Evolutionary conservation across 495 filamentous ascomycete species (phyloP).

Genomic region (Extremus antarcticus): DNA sequence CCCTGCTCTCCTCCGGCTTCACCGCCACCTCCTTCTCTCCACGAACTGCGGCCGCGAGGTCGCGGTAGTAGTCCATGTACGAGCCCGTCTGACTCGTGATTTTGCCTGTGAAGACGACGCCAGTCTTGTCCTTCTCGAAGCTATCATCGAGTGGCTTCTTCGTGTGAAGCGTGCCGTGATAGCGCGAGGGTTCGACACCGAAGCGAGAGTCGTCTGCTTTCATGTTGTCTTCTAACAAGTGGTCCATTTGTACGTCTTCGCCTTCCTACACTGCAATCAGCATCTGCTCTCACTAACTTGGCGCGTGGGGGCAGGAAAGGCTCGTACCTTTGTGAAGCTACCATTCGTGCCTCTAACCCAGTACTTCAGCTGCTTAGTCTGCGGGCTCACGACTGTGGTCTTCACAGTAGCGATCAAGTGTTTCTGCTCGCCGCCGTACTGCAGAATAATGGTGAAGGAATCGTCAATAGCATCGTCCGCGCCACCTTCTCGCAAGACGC

Average conservation of each 20-base stretch:
- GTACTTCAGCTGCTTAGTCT: slow-evolving; percentile 62
- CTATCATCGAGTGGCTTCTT: slow-evolving; percentile 45
- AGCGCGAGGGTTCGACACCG: slow-evolving; percentile 50
- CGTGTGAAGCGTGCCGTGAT: slow-evolving; percentile 34
- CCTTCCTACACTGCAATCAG: slow-evolving; percentile 54
- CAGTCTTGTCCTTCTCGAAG: slow-evolving; percentile 34
- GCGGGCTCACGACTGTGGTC: slow-evolving; percentile 57
- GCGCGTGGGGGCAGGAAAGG: slow-evolving; percentile 58
- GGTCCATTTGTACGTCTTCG: slow-evolving; percentile 26
- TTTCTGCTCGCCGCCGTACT: slow-evolving; percentile 41
- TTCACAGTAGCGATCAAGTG: slow-evolving; percentile 52
- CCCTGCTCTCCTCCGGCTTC: slow-evolving; percentile 55
- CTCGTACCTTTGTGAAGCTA: slow-evolving; percentile 58
- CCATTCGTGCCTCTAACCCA: slow-evolving; percentile 74
- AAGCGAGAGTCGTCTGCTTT: slow-evolving; percentile 37
- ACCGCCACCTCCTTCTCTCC: slow-evolving; percentile 55
- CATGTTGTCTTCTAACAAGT: background rate
- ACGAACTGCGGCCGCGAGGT: slow-evolving; percentile 54
- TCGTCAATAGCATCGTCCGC: slow-evolving; percentile 53
- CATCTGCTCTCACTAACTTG: slow-evolving; percentile 66
- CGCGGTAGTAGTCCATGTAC: slow-evolving; percentile 61
- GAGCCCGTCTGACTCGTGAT: slow-evolving; percentile 20
- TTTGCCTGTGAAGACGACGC: background rate
- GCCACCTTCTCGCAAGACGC: slow-evolving; percentile 46
- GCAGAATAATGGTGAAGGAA: slow-evolving; percentile 55